Percentiles rank a stretch among this genome's conserved stretches.
Evolutionary conservation across 352 stramenopile species (phyloP).

Genomic region (Globisporangium nodosum): DNA sequence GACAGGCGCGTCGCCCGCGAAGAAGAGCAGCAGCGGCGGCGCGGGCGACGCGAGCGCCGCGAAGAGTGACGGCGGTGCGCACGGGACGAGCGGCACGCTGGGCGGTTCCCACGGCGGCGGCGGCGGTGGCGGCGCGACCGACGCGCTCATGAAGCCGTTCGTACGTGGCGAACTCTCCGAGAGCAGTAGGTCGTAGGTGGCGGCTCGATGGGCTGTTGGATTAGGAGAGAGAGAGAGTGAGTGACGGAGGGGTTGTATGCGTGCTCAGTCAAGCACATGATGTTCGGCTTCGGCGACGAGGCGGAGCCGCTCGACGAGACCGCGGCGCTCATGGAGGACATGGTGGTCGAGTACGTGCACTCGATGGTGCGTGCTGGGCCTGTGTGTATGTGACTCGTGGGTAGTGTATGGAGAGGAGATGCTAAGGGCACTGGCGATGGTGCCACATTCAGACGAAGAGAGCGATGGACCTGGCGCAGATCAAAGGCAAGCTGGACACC

Average conservation of each 20-base stretch:
- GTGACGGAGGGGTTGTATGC: slow-evolving; percentile 1
- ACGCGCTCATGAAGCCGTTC: slow-evolving; percentile 60
- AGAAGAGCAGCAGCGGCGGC: slow-evolving; percentile 18
- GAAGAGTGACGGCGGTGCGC: not conserved
- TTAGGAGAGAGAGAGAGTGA: not conserved
- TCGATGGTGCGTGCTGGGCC: slow-evolving; percentile 53
- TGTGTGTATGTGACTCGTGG: not conserved
- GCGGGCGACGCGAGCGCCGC: slow-evolving; percentile 7
- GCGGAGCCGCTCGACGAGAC: slow-evolving; percentile 65
- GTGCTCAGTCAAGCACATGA: slow-evolving; percentile 82
- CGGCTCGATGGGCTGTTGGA: not conserved
- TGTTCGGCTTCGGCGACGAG: slow-evolving; percentile 85
- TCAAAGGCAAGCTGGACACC: slow-evolving; percentile 83
- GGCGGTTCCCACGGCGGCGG: slow-evolving; percentile 3
- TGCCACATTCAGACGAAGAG: slow-evolving; percentile 67
- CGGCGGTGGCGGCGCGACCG: not conserved
- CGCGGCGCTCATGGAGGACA: slow-evolving; percentile 79
- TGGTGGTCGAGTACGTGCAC: slow-evolving; percentile 79
- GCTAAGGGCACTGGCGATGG: not conserved
- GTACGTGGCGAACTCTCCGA: slow-evolving; percentile 71
- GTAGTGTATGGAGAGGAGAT: not conserved
- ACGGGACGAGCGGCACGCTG: slow-evolving; percentile 7
- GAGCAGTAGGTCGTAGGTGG: slow-evolving; percentile 40
- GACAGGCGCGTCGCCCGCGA: slow-evolving; percentile 26
- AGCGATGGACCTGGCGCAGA: slow-evolving; percentile 67